A percentile compares a stretch with the other conserved stretches of the same genome.
These are phyloP conservation scores for Hydnomerulius pinastri DNA, from an alignment of 768 basidiomycete species.

Conservation along the genomic window DNA sequence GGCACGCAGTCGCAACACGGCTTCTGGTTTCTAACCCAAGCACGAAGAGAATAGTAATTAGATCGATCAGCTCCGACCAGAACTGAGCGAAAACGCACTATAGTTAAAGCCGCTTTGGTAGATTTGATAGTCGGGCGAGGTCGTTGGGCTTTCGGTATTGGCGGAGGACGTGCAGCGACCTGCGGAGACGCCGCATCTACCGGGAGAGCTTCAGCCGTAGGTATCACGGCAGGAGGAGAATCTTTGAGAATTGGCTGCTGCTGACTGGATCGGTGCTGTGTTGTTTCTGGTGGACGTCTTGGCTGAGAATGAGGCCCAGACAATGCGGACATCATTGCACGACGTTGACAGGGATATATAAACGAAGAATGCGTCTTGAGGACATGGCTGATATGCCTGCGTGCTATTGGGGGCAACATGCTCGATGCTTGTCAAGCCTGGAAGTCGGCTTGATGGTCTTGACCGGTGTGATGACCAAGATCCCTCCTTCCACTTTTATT, in stretches of 20 bases:
- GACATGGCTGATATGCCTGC: conserved; percentile 16
- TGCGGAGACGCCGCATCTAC: conserved; percentile 70
- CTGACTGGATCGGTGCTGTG: conserved; percentile 10
- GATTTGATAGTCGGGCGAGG: conserved; percentile 66
- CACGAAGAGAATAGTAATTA: conserved; percentile 6
- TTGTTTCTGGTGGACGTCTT: conserved; percentile 20
- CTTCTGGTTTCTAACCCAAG: conserved; percentile 67
- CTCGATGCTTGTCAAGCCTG: conserved; percentile 4
- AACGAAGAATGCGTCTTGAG: conserved; percentile 1
- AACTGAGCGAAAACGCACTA: conserved; percentile 47
- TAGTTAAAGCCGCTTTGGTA: conserved; percentile 73
- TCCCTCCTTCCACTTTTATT: not conserved
- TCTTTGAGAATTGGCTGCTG: conserved; percentile 35
- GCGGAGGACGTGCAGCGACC: conserved; percentile 70
- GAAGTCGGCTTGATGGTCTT: not conserved
- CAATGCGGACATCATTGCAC: conserved; percentile 70
- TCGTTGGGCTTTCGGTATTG: conserved; percentile 63
- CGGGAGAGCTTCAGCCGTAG: conserved; percentile 47
- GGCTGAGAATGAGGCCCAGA: conserved; percentile 33
- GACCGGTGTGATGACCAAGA: not conserved
- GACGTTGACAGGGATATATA: conserved; percentile 35
- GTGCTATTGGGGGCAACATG: conserved; percentile 20
- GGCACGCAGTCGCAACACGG: conserved; percentile 69
- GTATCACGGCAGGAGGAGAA: conserved; percentile 54
- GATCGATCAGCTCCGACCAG: not conserved